Percentiles rank a stretch among this genome's conserved stretches.
phyloP scores from a whole-genome alignment of 2,329 filamentous ascomycete genomes.

The Aspergillus sp. region DNA sequence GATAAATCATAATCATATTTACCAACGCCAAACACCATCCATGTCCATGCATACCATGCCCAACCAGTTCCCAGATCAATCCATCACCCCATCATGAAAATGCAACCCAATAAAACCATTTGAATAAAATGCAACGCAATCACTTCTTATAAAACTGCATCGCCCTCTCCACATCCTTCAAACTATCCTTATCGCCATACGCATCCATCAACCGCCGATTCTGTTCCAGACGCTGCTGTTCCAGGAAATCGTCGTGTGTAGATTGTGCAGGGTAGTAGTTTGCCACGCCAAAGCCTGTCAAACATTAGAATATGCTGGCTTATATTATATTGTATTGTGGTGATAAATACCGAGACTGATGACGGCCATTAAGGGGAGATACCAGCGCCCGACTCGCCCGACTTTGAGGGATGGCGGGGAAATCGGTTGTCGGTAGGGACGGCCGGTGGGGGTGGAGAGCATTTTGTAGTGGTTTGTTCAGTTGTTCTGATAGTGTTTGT shows the following conservation, averaged over 20 bases:
- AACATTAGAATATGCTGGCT: too few species aligned
- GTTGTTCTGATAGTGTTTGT: too few species aligned
- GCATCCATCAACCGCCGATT: conserved; percentile 42
- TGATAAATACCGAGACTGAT: conserved; percentile 1
- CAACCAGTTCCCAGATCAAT: too few species aligned
- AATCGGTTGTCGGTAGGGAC: not conserved
- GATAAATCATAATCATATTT: not conserved
- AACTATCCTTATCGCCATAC: conserved; percentile 40
- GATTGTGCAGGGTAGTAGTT: conserved; percentile 5
- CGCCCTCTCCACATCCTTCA: conserved; percentile 42
- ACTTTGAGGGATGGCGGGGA: not conserved
- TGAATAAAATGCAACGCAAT: conserved; percentile 11
- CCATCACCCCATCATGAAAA: too few species aligned
- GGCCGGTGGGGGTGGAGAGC: not conserved
- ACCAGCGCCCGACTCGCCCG: not conserved
- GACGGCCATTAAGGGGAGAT: conserved; percentile 1
- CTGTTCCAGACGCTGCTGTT: conserved; percentile 21
- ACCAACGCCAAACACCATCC: not conserved
- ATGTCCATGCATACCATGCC: too few species aligned
- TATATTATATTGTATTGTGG: too few species aligned
- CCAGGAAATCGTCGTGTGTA: not conserved
- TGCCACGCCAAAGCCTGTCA: conserved; percentile 13
- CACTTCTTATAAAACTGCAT: conserved; percentile 36
- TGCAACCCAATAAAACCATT: conserved; percentile 15
- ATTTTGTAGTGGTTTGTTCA: not conserved